Base-by-base conservation (phyloP, 192 early-diverging fungal genomes). In the Funneliformis geosporum region DNA sequence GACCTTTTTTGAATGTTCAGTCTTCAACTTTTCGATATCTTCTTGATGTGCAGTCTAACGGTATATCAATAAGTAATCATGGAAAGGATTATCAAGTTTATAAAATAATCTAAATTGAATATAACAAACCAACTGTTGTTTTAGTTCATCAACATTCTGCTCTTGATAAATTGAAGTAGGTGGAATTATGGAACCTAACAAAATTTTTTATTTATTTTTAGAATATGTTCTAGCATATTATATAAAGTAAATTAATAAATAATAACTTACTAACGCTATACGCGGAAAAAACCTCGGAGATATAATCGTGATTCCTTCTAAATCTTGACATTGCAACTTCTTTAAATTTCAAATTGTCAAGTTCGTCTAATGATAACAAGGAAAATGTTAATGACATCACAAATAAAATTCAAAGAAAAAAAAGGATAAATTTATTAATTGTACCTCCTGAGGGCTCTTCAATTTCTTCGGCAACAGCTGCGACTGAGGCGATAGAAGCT, bases 221-320 rank as follows among this genome's bases (percentile, higher is more conserved):
- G 8, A 60, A 6, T 7, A 33, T 40, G 33, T 50, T 67, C 18
- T 21, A 23, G 55, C 7, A 46, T 25, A 38, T 60, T 33, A 12
- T 40, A n/a, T 75, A 66, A 3, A 40, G 43, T 10, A 67, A 4
- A 25, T 69, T 60, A 39, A 14, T 12, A 25, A n/a, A 59, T 23
- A 27, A 21, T 40, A 12, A 80, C 84, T 77, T 86, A 90, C 89
- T 84, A 33, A 83, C 81, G n/a, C 84, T 85, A 79, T 88, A 88
- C 0, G 89, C 88, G 14, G 90, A 89, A 72, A 91, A 91, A n/a
- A 91, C 88, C 46, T 91, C 90, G 12, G 88, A 87, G 47, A 91
- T 75, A 62, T 89, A 91, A 43, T 91, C 90, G 42, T 91, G 90
- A 40, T 91, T 89, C 12, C 89, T 84, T 74, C 88, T 89, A 62